A percentile compares a stretch with the other conserved stretches of the same genome.
Conservation (phyloP, 495 filamentous ascomycete genomes). For the Aspergillus incahuasiensis region DNA sequence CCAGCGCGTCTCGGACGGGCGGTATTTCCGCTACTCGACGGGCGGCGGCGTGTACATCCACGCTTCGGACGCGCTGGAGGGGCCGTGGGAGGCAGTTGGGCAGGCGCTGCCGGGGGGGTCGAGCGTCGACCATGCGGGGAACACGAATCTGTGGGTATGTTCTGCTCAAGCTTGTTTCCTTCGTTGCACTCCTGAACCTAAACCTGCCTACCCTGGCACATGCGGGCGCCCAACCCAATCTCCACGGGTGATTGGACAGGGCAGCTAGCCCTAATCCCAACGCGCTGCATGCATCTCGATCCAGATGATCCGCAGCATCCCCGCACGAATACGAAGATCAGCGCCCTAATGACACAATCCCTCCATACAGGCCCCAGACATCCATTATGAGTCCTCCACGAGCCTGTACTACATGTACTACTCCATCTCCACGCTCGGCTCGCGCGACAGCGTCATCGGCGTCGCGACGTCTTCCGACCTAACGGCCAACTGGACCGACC, state of each 20-base stretch:
- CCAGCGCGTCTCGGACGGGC: slow-evolving; percentile 57
- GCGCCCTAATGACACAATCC: neutral
- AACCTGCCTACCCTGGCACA: too few species aligned
- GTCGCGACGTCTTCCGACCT: slow-evolving; percentile 61
- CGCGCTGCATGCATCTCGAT: neutral
- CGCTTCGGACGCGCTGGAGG: slow-evolving; percentile 51
- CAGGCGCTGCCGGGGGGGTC: slow-evolving; percentile 53
- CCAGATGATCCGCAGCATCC: neutral
- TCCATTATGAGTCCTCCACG: slow-evolving; percentile 46
- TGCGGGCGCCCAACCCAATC: too few species aligned
- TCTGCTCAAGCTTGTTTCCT: neutral
- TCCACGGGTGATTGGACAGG: too few species aligned
- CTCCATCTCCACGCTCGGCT: slow-evolving; percentile 59
- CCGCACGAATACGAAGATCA: too few species aligned
- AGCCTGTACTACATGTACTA: slow-evolving; percentile 69
- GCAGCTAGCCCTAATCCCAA: neutral
- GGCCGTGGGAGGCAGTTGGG: slow-evolving; percentile 61
- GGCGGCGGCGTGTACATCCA: slow-evolving; percentile 55
- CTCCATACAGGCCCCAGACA: slow-evolving; percentile 57
- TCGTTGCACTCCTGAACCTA: too few species aligned
- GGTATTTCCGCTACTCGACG: slow-evolving; percentile 70
- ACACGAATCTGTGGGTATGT: slow-evolving; percentile 56
- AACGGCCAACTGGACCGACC: slow-evolving; percentile 56
- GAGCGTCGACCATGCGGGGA: slow-evolving; percentile 51
- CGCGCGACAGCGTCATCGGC: slow-evolving; percentile 59